These are phyloP conservation scores for Nemania sp. DNA, from an alignment of 2,329 filamentous ascomycete genomes.

Conservation along the genomic window DNA sequence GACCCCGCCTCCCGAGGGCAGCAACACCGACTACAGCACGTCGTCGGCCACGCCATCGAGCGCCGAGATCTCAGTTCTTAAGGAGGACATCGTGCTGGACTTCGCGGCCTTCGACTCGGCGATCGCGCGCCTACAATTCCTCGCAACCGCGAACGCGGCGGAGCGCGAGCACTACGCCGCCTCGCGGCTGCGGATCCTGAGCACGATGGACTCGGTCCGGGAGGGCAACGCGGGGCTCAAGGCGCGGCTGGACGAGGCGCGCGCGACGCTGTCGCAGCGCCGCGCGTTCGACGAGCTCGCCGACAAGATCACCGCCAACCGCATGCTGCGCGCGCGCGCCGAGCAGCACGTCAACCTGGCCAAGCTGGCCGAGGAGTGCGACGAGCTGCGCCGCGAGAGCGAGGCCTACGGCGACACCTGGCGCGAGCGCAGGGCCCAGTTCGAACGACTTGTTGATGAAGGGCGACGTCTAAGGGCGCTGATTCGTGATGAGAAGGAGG, in stretches of 20 bases:
- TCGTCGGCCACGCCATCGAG: slow-evolving; percentile 47
- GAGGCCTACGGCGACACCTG: slow-evolving; percentile 80
- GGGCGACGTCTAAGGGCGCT: slow-evolving; percentile 81
- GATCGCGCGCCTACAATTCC: slow-evolving; percentile 85
- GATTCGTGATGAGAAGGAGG: slow-evolving; percentile 94
- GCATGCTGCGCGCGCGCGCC: slow-evolving; percentile 77
- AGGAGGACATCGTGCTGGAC: slow-evolving; percentile 83
- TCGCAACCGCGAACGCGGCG: slow-evolving; percentile 77
- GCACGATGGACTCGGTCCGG: slow-evolving; percentile 76
- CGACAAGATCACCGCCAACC: slow-evolving; percentile 82
- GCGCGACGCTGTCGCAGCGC: slow-evolving; percentile 73
- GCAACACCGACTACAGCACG: slow-evolving; percentile 38
- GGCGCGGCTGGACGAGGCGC: slow-evolving; percentile 74
- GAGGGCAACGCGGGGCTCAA: slow-evolving; percentile 74
- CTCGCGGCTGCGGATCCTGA: slow-evolving; percentile 78
- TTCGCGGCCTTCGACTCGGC: slow-evolving; percentile 86
- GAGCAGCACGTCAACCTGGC: slow-evolving; percentile 77
- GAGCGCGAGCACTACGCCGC: slow-evolving; percentile 83
- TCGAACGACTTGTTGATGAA: slow-evolving; percentile 86
- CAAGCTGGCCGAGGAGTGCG: slow-evolving; percentile 86
- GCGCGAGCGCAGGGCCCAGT: slow-evolving; percentile 83
- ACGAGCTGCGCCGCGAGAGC: slow-evolving; percentile 82
- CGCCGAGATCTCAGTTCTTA: slow-evolving; percentile 62
- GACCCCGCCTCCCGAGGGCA: slow-evolving; percentile 67
- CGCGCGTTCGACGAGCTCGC: slow-evolving; percentile 88